These are phyloP conservation scores for Crithidia sp. DNA, from an alignment of 208 protist species.

Conservation along the genomic window DNA sequence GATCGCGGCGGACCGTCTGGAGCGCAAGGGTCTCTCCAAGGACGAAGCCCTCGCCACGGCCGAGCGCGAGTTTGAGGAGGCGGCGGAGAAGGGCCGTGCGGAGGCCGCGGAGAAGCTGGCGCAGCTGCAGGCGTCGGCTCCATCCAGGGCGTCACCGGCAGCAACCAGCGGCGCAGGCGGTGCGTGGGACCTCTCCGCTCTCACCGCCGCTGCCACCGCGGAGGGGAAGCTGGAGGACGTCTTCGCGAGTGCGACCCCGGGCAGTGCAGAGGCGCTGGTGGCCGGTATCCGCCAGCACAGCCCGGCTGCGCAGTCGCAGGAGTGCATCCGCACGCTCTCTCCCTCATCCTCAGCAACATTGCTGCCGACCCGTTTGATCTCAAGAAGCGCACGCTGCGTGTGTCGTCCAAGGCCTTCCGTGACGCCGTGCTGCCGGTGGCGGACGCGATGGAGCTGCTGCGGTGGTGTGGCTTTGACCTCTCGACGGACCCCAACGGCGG, in stretches of 20 bases:
- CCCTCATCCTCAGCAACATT: conserved; percentile 73
- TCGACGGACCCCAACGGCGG: conserved; percentile 41
- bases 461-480: conserved; percentile 70
- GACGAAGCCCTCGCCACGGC: conserved; percentile 63
- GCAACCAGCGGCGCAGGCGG: neutral
- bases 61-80: conserved; percentile 56
- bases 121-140: conserved; percentile 8
- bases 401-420: conserved; percentile 60
- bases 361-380: conserved; percentile 61
- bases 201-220: conserved; percentile 21
- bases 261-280: conserved; percentile 32
- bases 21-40: conserved; percentile 51
- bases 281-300: conserved; percentile 29
- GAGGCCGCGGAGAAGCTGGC: conserved; percentile 37
- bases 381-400: conserved; percentile 69
- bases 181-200: conserved; percentile 45
- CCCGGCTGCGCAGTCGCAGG: conserved; percentile 15
- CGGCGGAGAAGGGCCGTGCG: conserved; percentile 31
- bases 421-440: conserved; percentile 49
- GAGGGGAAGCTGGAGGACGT: conserved; percentile 29
- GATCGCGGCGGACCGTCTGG: conserved; percentile 71
- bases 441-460: conserved; percentile 59
- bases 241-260: conserved; percentile 32
- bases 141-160: neutral
- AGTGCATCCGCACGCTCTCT: conserved; percentile 61